These are phyloP conservation scores for Populus simonii DNA, from an alignment of 345 rosid species.

Conservation along the genomic window DNA sequence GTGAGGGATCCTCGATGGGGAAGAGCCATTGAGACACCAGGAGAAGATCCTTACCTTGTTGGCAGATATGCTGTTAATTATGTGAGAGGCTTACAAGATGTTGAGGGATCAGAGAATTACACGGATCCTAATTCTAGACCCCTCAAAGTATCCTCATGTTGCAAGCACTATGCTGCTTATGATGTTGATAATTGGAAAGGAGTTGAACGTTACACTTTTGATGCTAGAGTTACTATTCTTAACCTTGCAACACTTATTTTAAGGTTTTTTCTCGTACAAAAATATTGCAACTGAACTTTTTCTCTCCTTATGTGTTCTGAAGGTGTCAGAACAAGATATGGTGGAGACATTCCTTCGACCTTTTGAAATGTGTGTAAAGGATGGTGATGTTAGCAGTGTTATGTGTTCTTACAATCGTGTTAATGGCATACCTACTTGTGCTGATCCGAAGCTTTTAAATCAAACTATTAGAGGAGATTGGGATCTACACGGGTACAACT, in stretches of 20 bases:
- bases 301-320: too few relatives aligned
- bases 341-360: slow-evolving; percentile 33
- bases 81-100: slow-evolving; percentile 49
- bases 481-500: slow-evolving; percentile 48
- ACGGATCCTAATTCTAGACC: slow-evolving; percentile 32
- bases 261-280: too few relatives aligned
- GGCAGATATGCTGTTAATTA: slow-evolving; percentile 38
- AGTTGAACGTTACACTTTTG: slow-evolving; percentile 24
- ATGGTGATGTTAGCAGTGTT: slow-evolving; percentile 47
- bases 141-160: slow-evolving; percentile 44
- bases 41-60: slow-evolving; percentile 45
- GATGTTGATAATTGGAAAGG: slow-evolving; percentile 45
- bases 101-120: slow-evolving; percentile 19
- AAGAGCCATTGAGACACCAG: slow-evolving; percentile 39
- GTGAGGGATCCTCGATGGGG: slow-evolving; percentile 54
- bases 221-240: slow-evolving; percentile 26
- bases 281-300: too few relatives aligned
- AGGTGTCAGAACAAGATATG: slow-evolving; percentile 42
- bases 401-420: slow-evolving; percentile 50
- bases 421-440: slow-evolving; percentile 46
- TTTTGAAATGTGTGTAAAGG: slow-evolving; percentile 45
- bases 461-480: slow-evolving; percentile 44
- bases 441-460: slow-evolving; percentile 38
- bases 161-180: slow-evolving; percentile 46
- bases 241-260: too few relatives aligned